Percentiles rank a stretch among this genome's conserved stretches.
Conservation (phyloP, 2,329 filamentous ascomycete species). For the Fusarium protoensiforme region DNA sequence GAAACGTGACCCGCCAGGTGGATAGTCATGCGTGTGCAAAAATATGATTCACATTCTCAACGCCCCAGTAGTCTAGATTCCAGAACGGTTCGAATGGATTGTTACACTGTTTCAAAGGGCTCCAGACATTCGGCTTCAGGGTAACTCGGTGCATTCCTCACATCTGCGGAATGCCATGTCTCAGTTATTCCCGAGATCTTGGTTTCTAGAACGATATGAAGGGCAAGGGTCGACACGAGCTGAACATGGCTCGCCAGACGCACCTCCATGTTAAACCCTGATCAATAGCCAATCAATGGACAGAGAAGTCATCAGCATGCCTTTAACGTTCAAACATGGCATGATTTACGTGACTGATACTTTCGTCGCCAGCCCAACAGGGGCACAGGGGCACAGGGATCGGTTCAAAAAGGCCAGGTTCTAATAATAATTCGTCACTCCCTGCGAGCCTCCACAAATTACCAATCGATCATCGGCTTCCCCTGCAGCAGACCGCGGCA, state of each 20-base stretch:
- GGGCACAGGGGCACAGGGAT: background rate
- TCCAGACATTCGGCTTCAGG: background rate
- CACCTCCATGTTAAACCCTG: background rate
- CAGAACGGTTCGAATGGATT: background rate
- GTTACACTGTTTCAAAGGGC: background rate
- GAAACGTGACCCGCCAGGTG: background rate
- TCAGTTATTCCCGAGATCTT: background rate
- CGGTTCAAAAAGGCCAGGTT: background rate
- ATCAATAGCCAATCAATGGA: background rate
- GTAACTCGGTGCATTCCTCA: background rate
- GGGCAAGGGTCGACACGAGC: background rate
- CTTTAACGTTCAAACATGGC: background rate
- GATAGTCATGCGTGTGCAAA: background rate
- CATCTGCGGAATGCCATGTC: background rate
- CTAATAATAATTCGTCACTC: background rate
- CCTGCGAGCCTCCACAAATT: background rate
- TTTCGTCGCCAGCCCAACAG: background rate
- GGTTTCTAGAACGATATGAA: background rate
- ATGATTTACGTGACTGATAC: background rate
- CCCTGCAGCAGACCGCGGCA: background rate
- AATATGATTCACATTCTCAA: background rate
- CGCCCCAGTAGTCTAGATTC: background rate
- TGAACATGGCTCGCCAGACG: background rate
- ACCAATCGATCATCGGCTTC: background rate
- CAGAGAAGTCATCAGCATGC: background rate